Evolutionary conservation across 305 asterid species (phyloP).

Genomic region (Fraxinus xanthoxyloides): DNA sequence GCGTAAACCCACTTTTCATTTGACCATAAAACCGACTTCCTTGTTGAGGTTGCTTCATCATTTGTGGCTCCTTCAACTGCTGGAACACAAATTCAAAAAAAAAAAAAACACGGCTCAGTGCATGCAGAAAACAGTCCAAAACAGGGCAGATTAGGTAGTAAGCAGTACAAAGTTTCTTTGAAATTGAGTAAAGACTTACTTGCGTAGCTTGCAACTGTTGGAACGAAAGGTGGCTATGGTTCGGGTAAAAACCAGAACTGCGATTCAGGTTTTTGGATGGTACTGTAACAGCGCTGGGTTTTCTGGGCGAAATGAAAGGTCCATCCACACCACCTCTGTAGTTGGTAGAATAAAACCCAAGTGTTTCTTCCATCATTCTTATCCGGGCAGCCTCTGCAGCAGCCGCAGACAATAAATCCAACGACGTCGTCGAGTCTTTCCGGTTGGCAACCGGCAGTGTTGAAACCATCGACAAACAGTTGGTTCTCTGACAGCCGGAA

Average conservation of each 20-base stretch:
- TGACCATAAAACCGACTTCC: background rate
- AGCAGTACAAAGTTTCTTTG: background rate
- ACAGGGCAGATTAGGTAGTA: background rate
- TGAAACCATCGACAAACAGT: conserved; percentile 35
- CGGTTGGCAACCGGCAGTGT: conserved; percentile 37
- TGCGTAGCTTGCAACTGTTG: background rate
- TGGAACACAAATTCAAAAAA: background rate
- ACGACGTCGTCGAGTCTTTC: conserved; percentile 16
- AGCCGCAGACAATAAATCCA: conserved; percentile 54
- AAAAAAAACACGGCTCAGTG: background rate
- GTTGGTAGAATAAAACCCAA: conserved; percentile 26
- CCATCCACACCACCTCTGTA: background rate
- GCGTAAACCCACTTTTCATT: background rate
- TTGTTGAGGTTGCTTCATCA: conserved; percentile 31
- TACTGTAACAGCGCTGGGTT: conserved; percentile 17
- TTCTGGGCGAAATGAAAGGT: conserved; percentile 24
- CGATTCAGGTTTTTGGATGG: conserved; percentile 16
- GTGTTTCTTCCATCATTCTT: conserved; percentile 39
- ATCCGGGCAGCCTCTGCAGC: conserved; percentile 60
- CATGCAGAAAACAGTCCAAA: background rate
- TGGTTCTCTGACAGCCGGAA: conserved; percentile 38
- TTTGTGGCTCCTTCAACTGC: conserved; percentile 22
- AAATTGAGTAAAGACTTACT: background rate
- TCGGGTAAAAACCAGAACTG: background rate
- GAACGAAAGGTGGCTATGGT: background rate